Evolutionary conservation across 768 basidiomycete genomes (phyloP), one percentile per base, ranked within the genome.

Genomic region (Clavulina sp.): DNA sequence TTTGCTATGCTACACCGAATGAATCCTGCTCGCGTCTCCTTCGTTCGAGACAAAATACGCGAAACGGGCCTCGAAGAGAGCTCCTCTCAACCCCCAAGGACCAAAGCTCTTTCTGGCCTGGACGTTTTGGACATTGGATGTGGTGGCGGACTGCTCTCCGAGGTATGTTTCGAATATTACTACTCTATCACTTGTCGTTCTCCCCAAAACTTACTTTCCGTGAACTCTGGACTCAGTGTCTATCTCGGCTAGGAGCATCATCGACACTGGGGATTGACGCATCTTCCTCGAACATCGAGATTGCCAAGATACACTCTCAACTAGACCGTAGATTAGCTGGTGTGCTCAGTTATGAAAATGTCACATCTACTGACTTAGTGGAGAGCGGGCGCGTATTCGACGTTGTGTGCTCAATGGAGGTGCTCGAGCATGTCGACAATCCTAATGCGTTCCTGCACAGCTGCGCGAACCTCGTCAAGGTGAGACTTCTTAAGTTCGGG

Each of bases 391-490:
- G 71, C 58, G 76, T 76, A 49, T 97, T 81, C 61, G 93, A 97
- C 62, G 75, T 91, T 19, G 91, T 99, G 13, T 95, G 89, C 62
- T 84, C 91, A 6, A 87, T 97, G 87, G 95, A 99, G 64, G 93
- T 99, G 5, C 62, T 99, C 29, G 95, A 99, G 67, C 95, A 99
- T 61, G 95, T 99, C 48, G 85, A 95, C 62, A 81, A 93, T 60
- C 92, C 95, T 1, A 70, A 76, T 4, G 71, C 73, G 4, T 99
- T 99, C 64, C 72, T 99, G 47, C 69, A 75, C 28, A 77, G 81
- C 34, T 83, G 89, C 57, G 84, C 84, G 0, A 72, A 81, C 53
- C 73, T 97, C 29, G 76, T 93, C 57, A 97, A 95, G 69, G 92
- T 89, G 56, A 38, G 74, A 61, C 13, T 5, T 16, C 46, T 33